Conservation (phyloP, 2,329 filamentous ascomycete genomes). For the Dothistroma pini region DNA sequence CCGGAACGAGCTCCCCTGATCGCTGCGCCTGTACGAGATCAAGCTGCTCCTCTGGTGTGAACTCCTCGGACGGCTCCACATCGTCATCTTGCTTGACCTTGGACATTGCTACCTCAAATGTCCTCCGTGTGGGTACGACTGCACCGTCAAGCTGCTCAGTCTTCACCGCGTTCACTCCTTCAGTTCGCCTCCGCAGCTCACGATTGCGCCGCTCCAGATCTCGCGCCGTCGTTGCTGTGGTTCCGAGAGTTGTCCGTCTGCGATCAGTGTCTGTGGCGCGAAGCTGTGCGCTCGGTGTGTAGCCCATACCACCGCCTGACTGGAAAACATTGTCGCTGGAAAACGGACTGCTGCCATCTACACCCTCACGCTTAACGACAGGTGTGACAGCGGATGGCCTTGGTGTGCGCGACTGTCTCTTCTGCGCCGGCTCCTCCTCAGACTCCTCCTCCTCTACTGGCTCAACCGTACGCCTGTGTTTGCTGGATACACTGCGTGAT, state of each 20-base stretch:
- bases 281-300: constrained; percentile 21
- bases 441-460: constrained; percentile 37
- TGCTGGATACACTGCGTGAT: constrained; percentile 37
- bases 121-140: constrained; percentile 53
- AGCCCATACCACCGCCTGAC: constrained; percentile 26
- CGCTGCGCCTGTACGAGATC: constrained; percentile 69
- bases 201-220: constrained; percentile 43
- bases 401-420: constrained; percentile 17
- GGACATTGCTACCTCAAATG: constrained; percentile 56
- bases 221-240: constrained; percentile 32
- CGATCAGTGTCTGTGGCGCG: constrained; percentile 61
- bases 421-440: constrained; percentile 44
- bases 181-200: constrained; percentile 42
- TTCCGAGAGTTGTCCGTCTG: constrained; percentile 52
- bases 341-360: constrained; percentile 62
- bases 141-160: constrained; percentile 52
- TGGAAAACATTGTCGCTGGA: constrained; percentile 92
- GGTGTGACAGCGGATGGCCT: constrained; percentile 26
- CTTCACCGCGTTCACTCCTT: constrained; percentile 40
- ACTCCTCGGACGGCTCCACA: constrained; percentile 79
- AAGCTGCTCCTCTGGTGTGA: constrained; percentile 83
- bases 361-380: constrained; percentile 35
- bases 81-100: constrained; percentile 46
- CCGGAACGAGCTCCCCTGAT: constrained; percentile 44
- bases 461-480: constrained; percentile 42